Conservation (phyloP, 257 asterid genomes). For the Coffea canephora region DNA sequence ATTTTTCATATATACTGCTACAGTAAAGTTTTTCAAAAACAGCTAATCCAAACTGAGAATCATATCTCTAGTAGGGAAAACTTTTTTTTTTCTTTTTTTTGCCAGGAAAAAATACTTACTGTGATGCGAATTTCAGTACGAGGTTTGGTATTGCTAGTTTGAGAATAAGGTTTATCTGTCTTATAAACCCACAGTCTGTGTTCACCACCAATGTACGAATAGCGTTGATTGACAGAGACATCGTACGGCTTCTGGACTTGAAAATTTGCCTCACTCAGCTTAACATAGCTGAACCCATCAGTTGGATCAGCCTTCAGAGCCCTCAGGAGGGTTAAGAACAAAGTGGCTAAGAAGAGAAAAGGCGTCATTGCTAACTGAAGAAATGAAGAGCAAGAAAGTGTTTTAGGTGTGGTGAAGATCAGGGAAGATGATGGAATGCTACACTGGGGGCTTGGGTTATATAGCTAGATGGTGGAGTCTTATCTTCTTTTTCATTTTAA, state of each 20-base stretch:
- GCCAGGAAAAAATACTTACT: background rate
- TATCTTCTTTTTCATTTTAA: no score
- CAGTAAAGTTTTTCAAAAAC: no score
- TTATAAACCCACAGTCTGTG: conserved; percentile 14
- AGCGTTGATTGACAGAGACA: background rate
- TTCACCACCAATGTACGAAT: background rate
- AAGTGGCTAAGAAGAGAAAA: background rate
- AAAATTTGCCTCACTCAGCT: background rate
- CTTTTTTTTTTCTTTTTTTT: no score
- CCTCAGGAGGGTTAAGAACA: background rate
- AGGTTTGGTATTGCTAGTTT: background rate
- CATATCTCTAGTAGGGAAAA: no score
- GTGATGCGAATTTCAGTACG: conserved; percentile 21
- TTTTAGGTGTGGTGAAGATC: background rate
- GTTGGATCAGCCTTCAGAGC: conserved; percentile 12
- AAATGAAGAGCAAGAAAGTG: background rate
- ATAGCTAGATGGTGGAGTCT: background rate
- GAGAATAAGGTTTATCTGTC: conserved; percentile 6
- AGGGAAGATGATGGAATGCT: background rate
- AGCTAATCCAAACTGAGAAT: no score
- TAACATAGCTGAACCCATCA: conserved; percentile 15
- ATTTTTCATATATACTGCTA: no score
- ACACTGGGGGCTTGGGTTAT: background rate
- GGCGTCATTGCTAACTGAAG: background rate
- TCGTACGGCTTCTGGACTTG: conserved; percentile 11